phyloP scores from a whole-genome alignment of 805 yeast genomes.

The Dipodascus albidus region DNA sequence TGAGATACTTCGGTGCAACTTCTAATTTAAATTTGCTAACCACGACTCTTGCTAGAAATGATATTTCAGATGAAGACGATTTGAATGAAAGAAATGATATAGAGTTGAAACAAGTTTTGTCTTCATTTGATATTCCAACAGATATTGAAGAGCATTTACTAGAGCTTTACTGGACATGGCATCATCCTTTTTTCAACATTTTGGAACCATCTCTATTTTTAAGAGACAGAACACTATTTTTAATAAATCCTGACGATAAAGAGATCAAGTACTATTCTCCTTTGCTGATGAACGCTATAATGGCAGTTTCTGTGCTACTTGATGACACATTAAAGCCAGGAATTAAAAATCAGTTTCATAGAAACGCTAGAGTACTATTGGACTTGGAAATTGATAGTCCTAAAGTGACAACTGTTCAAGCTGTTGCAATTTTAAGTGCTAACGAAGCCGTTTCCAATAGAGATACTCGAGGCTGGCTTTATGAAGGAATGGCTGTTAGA shows the following conservation, averaged over 20 bases:
- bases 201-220: slow-evolving; percentile 11
- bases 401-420: slow-evolving; percentile 13
- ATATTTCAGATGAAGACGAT: neutral
- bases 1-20: slow-evolving; percentile 14
- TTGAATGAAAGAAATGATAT: neutral
- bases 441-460: slow-evolving; percentile 14
- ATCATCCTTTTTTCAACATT: slow-evolving; percentile 13
- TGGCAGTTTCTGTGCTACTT: slow-evolving; percentile 12
- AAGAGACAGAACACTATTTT: slow-evolving; percentile 8
- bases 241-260: slow-evolving; percentile 3
- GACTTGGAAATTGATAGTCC: slow-evolving; percentile 10
- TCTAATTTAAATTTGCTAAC: slow-evolving; percentile 8
- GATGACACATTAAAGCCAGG: slow-evolving; percentile 11
- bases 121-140: neutral
- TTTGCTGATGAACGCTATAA: slow-evolving; percentile 12
- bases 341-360: slow-evolving; percentile 11
- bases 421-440: slow-evolving; percentile 11
- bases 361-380: slow-evolving; percentile 9
- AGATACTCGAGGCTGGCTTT: slow-evolving; percentile 15
- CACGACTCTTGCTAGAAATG: slow-evolving; percentile 1
- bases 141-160: slow-evolving; percentile 9
- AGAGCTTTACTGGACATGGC: slow-evolving; percentile 16
- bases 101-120: neutral
- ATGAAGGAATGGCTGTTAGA: slow-evolving; percentile 15
- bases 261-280: slow-evolving; percentile 8